Percentiles rank a stretch among this genome's conserved stretches.
phyloP scores from a whole-genome alignment of 176 grass and related monocot species.

The Aegilops umbellulata region DNA sequence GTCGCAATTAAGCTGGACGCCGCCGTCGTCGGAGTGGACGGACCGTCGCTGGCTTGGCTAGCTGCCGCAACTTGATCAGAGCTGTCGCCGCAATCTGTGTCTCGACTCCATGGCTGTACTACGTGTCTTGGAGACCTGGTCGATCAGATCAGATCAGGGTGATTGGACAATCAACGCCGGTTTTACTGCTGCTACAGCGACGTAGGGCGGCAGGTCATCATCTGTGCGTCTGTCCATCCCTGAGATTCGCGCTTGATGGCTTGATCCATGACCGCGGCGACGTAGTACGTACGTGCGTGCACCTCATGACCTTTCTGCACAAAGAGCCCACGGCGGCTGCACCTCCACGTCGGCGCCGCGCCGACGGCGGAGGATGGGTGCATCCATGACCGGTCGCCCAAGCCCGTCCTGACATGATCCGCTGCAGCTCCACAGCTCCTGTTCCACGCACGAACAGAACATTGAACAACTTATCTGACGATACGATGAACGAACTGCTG shows the following conservation, averaged over 20 bases:
- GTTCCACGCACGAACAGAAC: too few species aligned
- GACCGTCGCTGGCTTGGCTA: neutral
- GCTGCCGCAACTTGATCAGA: neutral
- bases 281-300: neutral
- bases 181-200: neutral
- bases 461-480: too few species aligned
- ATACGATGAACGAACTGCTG: neutral
- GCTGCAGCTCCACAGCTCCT: neutral
- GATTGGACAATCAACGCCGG: neutral
- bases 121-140: neutral
- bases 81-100: neutral
- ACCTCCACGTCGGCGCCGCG: neutral
- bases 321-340: neutral
- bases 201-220: neutral
- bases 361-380: neutral
- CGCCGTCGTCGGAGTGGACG: neutral
- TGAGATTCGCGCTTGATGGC: too few species aligned
- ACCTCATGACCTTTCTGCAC: neutral
- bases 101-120: neutral
- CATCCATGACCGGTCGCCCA: neutral
- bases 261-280: neutral
- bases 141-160: neutral
- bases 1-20: neutral
- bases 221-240: neutral
- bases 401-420: neutral